Percentiles rank a stretch among this genome's conserved stretches.
These are phyloP conservation scores for Hibiscus mutabilis DNA, from an alignment of 345 rosid genomes.

Conservation along the genomic window DNA sequence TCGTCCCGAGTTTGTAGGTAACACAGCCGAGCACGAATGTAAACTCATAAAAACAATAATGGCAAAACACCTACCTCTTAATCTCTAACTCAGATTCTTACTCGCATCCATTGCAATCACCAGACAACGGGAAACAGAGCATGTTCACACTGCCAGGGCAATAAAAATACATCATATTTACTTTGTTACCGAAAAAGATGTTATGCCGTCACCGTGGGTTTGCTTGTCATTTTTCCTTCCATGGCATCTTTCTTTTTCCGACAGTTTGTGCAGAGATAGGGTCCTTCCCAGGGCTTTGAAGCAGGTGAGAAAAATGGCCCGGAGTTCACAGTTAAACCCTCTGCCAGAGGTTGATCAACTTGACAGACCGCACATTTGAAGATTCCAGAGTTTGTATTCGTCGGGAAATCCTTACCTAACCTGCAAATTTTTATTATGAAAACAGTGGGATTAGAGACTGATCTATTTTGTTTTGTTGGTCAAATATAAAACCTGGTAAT, in stretches of 20 bases:
- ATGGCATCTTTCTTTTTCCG: slow-evolving; percentile 94
- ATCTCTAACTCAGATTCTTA: slow-evolving; percentile 19
- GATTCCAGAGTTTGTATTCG: slow-evolving; percentile 44
- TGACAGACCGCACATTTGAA: slow-evolving; percentile 97
- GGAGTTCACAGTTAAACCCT: slow-evolving; percentile 48
- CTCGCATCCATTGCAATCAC: slow-evolving; percentile 24
- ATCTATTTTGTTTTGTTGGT: not conserved
- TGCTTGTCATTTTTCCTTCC: slow-evolving; percentile 91
- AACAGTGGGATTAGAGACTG: not conserved
- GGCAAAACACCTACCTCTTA: slow-evolving; percentile 31
- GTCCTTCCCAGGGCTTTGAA: slow-evolving; percentile 90
- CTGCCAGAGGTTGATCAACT: slow-evolving; percentile 64
- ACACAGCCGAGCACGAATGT: slow-evolving; percentile 34
- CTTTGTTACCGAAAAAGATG: slow-evolving; percentile 27
- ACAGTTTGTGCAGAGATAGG: slow-evolving; percentile 77
- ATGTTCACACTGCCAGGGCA: slow-evolving; percentile 32
- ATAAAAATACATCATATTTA: slow-evolving; percentile 39
- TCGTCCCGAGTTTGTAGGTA: slow-evolving; percentile 32
- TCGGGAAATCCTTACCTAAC: slow-evolving; percentile 70
- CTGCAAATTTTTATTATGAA: slow-evolving; percentile 38
- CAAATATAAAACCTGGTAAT: not conserved
- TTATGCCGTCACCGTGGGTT: slow-evolving; percentile 42
- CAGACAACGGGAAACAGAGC: slow-evolving; percentile 26
- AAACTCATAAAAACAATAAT: slow-evolving; percentile 24
- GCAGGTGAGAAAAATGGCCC: slow-evolving; percentile 64